Evolutionary conservation across 2,329 filamentous ascomycete genomes (phyloP), one percentile per base, ranked within the genome.

Genomic region (Ceratocystis papillata): DNA sequence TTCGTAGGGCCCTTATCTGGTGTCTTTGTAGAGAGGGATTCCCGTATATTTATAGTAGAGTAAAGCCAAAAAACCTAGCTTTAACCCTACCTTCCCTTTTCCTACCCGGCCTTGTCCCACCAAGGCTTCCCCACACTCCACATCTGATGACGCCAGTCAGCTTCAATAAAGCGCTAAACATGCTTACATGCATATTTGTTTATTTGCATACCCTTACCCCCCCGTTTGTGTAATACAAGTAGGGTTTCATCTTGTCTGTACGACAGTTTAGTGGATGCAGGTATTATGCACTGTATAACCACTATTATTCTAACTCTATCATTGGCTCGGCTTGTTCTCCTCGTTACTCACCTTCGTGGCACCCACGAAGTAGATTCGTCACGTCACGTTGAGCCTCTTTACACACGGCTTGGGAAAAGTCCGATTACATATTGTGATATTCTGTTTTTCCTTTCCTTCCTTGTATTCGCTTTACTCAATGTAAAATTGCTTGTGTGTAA

Each of bases 81-180:
- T 48, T 48, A 22, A 41, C 37, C 46, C 20, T 48, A 22, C 46
- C 46, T 48, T 22, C 20, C 46, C 46, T 17, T 48, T n/a, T 48
- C 46, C 8, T 48, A 22, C 17, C 20, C 46, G 46, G 46, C 22
- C 48, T 53, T 28, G 48, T 53, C 20, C 48, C 22, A 53, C 48
- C 28, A 30, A 20, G 33, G 28, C 25, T 59, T 59, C 55, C 55
- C 55, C 55, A 59, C 55, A 59, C 37, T 59, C 25, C 15, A 17
- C 28, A 37, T n/a, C 25, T 37, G 15, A 59, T 59, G 55, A 59
- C 55, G 28, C 25, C 15, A 59, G 17, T 4, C 25, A 6, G 17
- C 3, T 59, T 33, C 12, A 59, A 15, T 20, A 59, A 5, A 33
- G 30, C 7, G 37, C 37, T 41, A 41, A 10, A 41, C 10, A 41